Evolutionary conservation across 2,329 filamentous ascomycete species (phyloP), one percentile per base, ranked within the genome.

Genomic region (Curvularia sp.): DNA sequence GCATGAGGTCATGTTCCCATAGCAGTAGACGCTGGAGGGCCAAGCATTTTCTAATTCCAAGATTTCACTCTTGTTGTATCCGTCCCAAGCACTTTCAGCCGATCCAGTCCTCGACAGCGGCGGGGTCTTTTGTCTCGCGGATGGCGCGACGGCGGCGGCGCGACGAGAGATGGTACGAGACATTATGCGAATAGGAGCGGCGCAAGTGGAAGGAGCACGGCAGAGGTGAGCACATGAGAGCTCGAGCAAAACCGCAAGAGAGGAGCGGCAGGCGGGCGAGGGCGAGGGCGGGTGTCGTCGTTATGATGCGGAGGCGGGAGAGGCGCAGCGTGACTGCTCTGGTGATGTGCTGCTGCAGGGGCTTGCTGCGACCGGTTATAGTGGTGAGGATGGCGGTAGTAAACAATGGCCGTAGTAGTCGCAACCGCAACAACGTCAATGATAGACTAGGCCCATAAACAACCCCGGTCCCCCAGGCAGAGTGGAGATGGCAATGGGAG

Each of bases 191-290:
- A 69, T 68, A 68, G 43, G 68, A 69, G 68, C 70, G 66, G 72
- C 73, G 74, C 73, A 69, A 75, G 69, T 70, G 67, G 69, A 69
- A 66, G 63, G 62, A 73, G 67, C 65, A 67, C 53, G 68, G 70
- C 68, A 68, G 66, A 72, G 69, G 71, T 64, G 66, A 67, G 73
- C 74, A 76, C 74, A 76, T 77, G 69, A 72, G 74, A 67, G 70
- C 68, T 64, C 61, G 62, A 66, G 66, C 61, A 62, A 60, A 62
- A 70, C 67, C 71, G 74, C 70, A 64, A 53, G 60, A 57, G 46
- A 53, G 42, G 61, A 57, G 65, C 66, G 65, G 64, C 59, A 43
- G 54, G 54, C 41, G 54, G 41, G 44, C 35, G 58, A 48, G 42
- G 49, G 53, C 52, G 53, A 53, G 24, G 49, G 50, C 55, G 44